These are phyloP conservation scores for Aspergillus amoenus DNA, from an alignment of 2,329 filamentous ascomycete species.

Conservation along the genomic window DNA sequence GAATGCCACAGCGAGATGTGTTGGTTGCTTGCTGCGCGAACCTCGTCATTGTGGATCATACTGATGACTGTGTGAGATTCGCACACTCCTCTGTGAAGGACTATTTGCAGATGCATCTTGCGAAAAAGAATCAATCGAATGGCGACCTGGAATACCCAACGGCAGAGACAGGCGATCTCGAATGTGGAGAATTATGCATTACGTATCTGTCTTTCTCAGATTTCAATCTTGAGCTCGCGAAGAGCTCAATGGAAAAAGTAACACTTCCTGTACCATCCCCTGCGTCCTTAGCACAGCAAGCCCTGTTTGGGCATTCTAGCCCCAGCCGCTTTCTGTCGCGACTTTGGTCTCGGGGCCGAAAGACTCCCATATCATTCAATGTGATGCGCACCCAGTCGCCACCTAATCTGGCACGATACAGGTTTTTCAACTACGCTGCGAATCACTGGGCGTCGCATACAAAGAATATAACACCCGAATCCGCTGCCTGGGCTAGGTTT, in stretches of 20 bases:
- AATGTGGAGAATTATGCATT: conserved; percentile 24
- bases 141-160: background rate
- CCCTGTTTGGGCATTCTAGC: background rate
- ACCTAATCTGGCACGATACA: conserved; percentile 13
- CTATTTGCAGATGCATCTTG: conserved; percentile 15
- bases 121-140: background rate
- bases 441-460: conserved; percentile 20
- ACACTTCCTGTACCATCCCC: background rate
- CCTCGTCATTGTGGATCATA: conserved; percentile 19
- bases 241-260: background rate
- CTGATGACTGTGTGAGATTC: conserved; percentile 20
- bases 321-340: background rate
- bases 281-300: background rate
- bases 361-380: background rate
- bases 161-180: conserved; percentile 7
- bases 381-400: conserved; percentile 1
- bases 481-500: conserved; percentile 18
- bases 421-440: conserved; percentile 19
- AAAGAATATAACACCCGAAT: conserved; percentile 7
- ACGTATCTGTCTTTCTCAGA: conserved; percentile 22
- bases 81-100: conserved; percentile 22
- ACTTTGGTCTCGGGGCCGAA: background rate
- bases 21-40: conserved; percentile 24
- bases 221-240: conserved; percentile 17
- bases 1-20: conserved; percentile 16